Evolutionary conservation across 2,329 filamentous ascomycete genomes (phyloP).

Genomic region (Sporothrix schenckii): DNA sequence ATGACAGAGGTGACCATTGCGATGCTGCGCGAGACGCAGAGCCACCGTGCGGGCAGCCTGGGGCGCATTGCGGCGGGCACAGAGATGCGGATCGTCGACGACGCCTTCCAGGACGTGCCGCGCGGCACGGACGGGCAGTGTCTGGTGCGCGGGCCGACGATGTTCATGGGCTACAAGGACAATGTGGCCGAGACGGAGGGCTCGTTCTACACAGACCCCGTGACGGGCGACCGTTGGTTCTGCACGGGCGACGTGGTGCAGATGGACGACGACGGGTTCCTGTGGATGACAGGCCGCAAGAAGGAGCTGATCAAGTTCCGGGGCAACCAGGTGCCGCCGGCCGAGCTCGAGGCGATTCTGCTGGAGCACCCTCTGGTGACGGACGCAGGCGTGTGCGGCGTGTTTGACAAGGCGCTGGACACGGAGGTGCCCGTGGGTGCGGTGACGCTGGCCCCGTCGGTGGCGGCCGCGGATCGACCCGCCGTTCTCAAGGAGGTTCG

Average conservation of each 20-base stretch:
- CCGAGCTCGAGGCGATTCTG: constrained; percentile 54
- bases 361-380: constrained; percentile 54
- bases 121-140: constrained; percentile 54
- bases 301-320: constrained; percentile 69
- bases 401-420: constrained; percentile 38
- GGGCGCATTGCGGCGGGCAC: constrained; percentile 47
- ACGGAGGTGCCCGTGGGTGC: constrained; percentile 70
- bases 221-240: constrained; percentile 60
- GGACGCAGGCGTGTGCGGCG: constrained; percentile 40
- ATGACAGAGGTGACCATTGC: constrained; percentile 83
- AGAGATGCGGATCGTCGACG: constrained; percentile 61
- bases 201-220: constrained; percentile 51
- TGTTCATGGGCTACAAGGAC: constrained; percentile 77
- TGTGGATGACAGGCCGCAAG: constrained; percentile 72
- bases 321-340: constrained; percentile 61
- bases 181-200: constrained; percentile 67
- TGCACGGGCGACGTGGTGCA: constrained; percentile 74
- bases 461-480: constrained; percentile 43
- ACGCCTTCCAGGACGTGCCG: constrained; percentile 57
- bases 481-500: constrained; percentile 57
- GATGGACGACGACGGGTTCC: constrained; percentile 57
- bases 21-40: constrained; percentile 45
- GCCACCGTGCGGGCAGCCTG: constrained; percentile 53
- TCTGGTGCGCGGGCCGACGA: constrained; percentile 68
- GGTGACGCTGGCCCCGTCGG: constrained; percentile 55